phyloP scores from a whole-genome alignment of 306 rosid species.

The Sindora glabra region DNA sequence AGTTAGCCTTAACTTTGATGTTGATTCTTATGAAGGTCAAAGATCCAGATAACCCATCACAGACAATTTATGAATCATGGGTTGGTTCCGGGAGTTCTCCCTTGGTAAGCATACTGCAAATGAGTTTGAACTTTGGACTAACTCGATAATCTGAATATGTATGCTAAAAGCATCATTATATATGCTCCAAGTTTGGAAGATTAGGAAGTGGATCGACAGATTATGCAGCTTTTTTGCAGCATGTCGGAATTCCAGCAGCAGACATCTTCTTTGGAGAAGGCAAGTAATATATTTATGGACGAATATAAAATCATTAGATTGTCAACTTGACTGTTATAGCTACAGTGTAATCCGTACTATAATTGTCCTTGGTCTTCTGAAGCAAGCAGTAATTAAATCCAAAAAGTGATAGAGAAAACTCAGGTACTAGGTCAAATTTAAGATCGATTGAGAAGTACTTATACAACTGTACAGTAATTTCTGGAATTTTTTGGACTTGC shows the following conservation, averaged over 20 bases:
- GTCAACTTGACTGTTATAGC: background rate
- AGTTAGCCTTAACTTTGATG: background rate
- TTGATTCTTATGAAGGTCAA: conserved; percentile 37
- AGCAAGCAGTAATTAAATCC: background rate
- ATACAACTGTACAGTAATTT: too few relatives aligned
- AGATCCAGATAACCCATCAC: conserved; percentile 69
- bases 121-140: background rate
- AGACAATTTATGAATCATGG: conserved; percentile 56
- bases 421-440: background rate
- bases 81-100: conserved; percentile 32
- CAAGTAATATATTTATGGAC: background rate
- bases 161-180: background rate
- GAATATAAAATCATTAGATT: conserved; percentile 4
- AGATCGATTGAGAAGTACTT: too few relatives aligned
- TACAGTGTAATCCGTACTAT: background rate
- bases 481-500: background rate
- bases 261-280: conserved; percentile 47
- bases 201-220: conserved; percentile 69
- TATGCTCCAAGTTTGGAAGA: conserved; percentile 40
- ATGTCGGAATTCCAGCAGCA: conserved; percentile 68
- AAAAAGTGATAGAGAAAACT: background rate
- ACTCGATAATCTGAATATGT: background rate
- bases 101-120: conserved; percentile 24
- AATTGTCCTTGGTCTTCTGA: background rate
- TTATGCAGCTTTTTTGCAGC: conserved; percentile 59